Conservation (phyloP, 73 alveolate genomes). For the Blepharisma japonicum region DNA sequence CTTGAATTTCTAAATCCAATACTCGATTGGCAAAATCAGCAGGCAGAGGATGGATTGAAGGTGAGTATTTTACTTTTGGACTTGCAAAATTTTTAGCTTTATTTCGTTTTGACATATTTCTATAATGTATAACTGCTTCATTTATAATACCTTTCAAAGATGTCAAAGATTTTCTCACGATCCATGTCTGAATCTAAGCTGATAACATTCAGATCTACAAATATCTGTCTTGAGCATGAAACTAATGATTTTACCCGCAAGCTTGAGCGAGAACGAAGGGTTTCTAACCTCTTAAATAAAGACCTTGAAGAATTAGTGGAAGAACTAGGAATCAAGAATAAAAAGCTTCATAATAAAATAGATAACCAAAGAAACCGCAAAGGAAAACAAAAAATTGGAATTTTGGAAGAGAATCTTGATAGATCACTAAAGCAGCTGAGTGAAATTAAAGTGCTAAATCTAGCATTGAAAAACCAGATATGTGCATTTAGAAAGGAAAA, state of each 20-base stretch:
- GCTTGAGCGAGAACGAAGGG: constrained; percentile 22
- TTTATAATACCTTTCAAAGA: no score
- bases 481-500: not conserved
- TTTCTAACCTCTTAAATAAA: not conserved
- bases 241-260: constrained; percentile 10
- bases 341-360: not conserved
- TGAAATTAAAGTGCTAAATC: constrained; percentile 8
- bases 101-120: no score
- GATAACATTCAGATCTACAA: no score
- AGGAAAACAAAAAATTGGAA: not conserved
- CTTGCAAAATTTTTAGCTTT: no score
- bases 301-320: not conserved
- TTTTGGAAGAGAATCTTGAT: not conserved
- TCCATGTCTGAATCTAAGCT: no score
- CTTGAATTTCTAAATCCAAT: not conserved
- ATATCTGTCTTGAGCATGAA: no score
- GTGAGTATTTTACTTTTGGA: not conserved
- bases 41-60: constrained; percentile 4
- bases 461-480: not conserved
- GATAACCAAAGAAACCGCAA: not conserved
- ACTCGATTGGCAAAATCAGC: not conserved
- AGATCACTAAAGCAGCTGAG: not conserved
- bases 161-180: no score
- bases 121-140: no score
- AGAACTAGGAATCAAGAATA: not conserved